Evolutionary conservation across 768 basidiomycete genomes (phyloP).

Genomic region (Suillus tomentosus): DNA sequence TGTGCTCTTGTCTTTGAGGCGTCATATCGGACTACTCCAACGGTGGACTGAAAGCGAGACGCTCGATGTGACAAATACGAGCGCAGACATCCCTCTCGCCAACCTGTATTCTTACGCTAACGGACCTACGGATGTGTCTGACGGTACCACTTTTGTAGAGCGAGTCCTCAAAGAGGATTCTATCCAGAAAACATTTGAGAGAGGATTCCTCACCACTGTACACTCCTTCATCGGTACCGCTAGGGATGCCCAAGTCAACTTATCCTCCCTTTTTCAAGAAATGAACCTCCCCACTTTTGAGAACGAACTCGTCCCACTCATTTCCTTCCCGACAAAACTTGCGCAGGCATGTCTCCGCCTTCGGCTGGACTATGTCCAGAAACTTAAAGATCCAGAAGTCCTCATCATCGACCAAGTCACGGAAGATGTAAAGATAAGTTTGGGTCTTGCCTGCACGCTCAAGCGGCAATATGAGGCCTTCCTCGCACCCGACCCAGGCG

Average conservation of each 20-base stretch:
- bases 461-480: conserved; percentile 95
- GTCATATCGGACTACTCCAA: conserved; percentile 77
- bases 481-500: conserved; percentile 79
- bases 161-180: conserved; percentile 93
- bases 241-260: conserved; percentile 83
- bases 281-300: conserved; percentile 94
- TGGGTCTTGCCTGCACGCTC: conserved; percentile 91
- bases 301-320: conserved; percentile 84
- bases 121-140: conserved; percentile 49
- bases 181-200: conserved; percentile 94
- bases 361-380: conserved; percentile 85
- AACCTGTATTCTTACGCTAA: conserved; percentile 32
- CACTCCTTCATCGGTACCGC: conserved; percentile 84
- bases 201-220: conserved; percentile 84
- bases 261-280: conserved; percentile 71
- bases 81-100: conserved; percentile 53
- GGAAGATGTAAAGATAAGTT: conserved; percentile 87
- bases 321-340: conserved; percentile 95
- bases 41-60: conserved; percentile 95
- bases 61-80: conserved; percentile 82
- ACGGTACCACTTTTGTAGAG: conserved; percentile 89
- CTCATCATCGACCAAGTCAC: conserved; percentile 94
- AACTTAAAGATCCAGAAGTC: conserved; percentile 84
- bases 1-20: conserved; percentile 82
- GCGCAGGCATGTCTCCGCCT: conserved; percentile 90